Conservation (phyloP, 2,329 filamentous ascomycete genomes). For the Claviceps sp. region DNA sequence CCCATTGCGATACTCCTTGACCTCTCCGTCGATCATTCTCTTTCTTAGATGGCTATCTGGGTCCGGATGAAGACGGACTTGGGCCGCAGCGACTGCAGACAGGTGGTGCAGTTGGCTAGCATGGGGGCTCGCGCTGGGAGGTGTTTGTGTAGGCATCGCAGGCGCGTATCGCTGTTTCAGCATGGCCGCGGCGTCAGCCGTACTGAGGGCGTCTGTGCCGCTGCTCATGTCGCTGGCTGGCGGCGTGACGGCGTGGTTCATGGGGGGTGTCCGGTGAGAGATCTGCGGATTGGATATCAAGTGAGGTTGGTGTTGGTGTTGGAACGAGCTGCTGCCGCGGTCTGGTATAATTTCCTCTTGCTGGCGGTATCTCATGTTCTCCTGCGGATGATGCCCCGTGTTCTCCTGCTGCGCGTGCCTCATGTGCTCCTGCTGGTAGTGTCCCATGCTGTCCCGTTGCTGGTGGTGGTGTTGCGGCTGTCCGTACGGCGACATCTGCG, state of each 20-base stretch:
- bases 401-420: too few relatives aligned
- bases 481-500: too few relatives aligned
- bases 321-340: constrained; percentile 7
- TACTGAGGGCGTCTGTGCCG: constrained; percentile 6
- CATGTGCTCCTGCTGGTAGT: too few relatives aligned
- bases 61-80: constrained; percentile 32
- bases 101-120: constrained; percentile 43
- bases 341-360: background rate
- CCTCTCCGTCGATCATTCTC: constrained; percentile 60
- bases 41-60: constrained; percentile 40
- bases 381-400: too few relatives aligned
- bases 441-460: too few relatives aligned
- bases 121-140: constrained; percentile 28
- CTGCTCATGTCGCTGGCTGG: constrained; percentile 13
- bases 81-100: constrained; percentile 43
- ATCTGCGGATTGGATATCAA: constrained; percentile 15
- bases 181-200: constrained; percentile 9
- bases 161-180: background rate
- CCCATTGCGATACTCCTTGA: constrained; percentile 40
- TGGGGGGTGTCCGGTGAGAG: constrained; percentile 14
- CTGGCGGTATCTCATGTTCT: too few relatives aligned
- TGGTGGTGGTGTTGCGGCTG: too few relatives aligned
- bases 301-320: constrained; percentile 5
- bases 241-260: constrained; percentile 17
- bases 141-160: background rate